phyloP scores from a whole-genome alignment of 2,329 filamentous ascomycete genomes.

The Monosporascus sp. region DNA sequence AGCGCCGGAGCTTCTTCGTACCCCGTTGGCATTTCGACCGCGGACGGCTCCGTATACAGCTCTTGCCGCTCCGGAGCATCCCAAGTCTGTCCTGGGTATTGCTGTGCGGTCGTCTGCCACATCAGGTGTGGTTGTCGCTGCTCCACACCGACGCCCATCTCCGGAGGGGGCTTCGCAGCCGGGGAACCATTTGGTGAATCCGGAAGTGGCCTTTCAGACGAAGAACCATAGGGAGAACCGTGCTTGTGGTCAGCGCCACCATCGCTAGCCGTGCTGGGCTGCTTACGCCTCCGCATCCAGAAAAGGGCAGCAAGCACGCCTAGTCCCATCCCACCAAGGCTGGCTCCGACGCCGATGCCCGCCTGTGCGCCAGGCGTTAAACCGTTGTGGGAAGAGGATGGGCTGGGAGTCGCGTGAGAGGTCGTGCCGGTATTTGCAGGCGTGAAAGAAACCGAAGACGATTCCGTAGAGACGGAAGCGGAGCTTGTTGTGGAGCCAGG shows the following conservation, averaged over 20 bases:
- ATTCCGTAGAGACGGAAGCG: not conserved
- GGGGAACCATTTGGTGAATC: too few relatives aligned
- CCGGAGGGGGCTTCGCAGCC: too few relatives aligned
- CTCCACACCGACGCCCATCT: too few relatives aligned
- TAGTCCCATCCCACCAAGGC: conserved; percentile 2
- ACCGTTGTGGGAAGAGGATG: not conserved
- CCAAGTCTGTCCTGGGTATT: too few relatives aligned
- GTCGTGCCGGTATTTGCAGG: not conserved
- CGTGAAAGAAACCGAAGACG: too few relatives aligned
- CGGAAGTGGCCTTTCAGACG: not conserved
- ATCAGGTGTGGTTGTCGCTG: too few relatives aligned
- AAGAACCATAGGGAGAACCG: not conserved
- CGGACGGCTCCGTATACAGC: not conserved
- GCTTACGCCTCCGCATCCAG: conserved; percentile 2
- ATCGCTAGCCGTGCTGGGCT: conserved; percentile 1
- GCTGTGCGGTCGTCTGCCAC: too few relatives aligned
- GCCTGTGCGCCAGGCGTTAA: conserved; percentile 5
- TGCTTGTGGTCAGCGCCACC: conserved; percentile 2
- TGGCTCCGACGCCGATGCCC: conserved; percentile 8
- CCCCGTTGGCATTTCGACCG: too few relatives aligned
- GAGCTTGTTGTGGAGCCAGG: not conserved
- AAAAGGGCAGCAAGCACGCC: conserved; percentile 1
- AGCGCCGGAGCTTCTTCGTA: too few relatives aligned
- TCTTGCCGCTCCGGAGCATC: not conserved
- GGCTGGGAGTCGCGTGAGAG: too few relatives aligned